Conservation (phyloP, 306 rosid species). For the Corylus americana region DNA sequence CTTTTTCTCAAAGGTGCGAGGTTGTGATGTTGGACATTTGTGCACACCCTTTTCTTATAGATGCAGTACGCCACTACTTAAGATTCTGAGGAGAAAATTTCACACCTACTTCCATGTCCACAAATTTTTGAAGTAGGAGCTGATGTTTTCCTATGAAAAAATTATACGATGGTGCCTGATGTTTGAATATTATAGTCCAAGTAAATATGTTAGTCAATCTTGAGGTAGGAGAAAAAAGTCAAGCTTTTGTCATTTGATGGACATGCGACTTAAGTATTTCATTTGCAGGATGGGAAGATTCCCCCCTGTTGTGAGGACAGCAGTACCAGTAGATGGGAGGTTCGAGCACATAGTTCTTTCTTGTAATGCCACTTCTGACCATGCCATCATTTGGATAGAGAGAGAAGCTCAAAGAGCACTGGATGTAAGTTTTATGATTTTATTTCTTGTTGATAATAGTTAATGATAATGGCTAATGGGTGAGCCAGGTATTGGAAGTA, state of each 20-base stretch:
- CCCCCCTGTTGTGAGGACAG: constrained; percentile 87
- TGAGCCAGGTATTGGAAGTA: not conserved
- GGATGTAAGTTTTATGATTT: constrained; percentile 54
- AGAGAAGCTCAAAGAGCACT: constrained; percentile 83
- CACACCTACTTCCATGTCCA: not conserved
- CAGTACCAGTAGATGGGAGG: constrained; percentile 94
- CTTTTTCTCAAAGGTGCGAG: not conserved
- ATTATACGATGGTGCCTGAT: not conserved
- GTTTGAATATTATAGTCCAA: not conserved
- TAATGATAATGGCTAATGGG: not conserved
- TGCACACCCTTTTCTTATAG: not conserved
- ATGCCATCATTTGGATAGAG: constrained; percentile 91
- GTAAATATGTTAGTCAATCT: not conserved
- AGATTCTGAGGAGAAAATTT: not conserved
- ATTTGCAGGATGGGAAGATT: constrained; percentile 73
- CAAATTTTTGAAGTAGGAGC: not conserved
- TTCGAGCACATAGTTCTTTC: constrained; percentile 93
- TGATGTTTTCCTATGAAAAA: not conserved
- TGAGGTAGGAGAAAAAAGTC: not conserved
- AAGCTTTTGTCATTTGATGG: not conserved
- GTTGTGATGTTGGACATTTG: not conserved
- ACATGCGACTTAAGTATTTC: constrained; percentile 15
- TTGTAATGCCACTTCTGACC: constrained; percentile 92
- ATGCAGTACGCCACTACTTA: not conserved
- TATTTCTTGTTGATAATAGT: not conserved